Conservation (phyloP, 495 filamentous ascomycete genomes). For the Rhypophila decipiens region DNA sequence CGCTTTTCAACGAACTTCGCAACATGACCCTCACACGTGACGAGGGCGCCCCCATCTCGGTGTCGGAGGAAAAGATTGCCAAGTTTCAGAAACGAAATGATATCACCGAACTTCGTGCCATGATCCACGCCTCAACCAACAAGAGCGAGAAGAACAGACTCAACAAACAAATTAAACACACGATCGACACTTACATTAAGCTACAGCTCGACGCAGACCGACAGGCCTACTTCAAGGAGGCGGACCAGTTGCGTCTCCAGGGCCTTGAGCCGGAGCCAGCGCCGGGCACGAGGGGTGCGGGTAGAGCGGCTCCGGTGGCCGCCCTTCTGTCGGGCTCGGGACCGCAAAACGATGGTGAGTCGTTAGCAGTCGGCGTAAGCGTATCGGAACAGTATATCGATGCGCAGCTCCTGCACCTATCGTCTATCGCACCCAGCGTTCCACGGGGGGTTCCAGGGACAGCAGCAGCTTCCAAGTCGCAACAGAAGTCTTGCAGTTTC, state of each 20-base stretch:
- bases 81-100: no score
- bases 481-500: conserved; percentile 5
- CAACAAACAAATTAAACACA: no score
- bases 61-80: no score
- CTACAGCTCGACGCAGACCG: conserved; percentile 8
- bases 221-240: conserved; percentile 10
- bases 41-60: no score
- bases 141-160: no score
- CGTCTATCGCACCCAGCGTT: conserved; percentile 2
- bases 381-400: conserved; percentile 5
- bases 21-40: no score
- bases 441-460: not conserved
- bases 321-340: not conserved
- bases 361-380: conserved; percentile 1
- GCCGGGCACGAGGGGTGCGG: conserved; percentile 2
- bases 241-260: conserved; percentile 9
- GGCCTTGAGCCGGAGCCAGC: conserved; percentile 7
- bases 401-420: conserved; percentile 4
- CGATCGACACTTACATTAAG: conserved; percentile 5
- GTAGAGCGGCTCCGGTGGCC: conserved; percentile 8
- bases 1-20: no score
- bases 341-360: conserved; percentile 3
- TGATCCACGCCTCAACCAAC: no score
- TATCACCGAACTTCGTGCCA: no score
- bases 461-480: conserved; percentile 2